Evolutionary conservation across 495 filamentous ascomycete species (phyloP).

Genomic region (Penicillium nucicola): DNA sequence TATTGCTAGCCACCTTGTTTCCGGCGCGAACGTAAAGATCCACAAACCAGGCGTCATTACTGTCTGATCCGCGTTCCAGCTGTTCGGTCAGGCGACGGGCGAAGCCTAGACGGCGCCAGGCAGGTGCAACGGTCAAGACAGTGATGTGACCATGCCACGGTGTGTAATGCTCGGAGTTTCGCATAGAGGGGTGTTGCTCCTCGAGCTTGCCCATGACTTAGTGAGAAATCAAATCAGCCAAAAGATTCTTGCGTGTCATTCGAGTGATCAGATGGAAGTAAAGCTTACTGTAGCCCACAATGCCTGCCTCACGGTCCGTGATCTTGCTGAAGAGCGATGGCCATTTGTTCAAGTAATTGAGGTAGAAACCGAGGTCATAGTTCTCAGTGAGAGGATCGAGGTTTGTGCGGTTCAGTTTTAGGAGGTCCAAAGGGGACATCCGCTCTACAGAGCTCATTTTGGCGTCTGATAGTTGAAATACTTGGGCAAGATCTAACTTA

Average conservation of each 20-base stretch:
- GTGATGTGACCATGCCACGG: constrained; percentile 99
- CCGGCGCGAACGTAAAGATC: constrained; percentile 89
- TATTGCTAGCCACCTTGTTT: constrained; percentile 78
- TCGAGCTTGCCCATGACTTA: constrained; percentile 97
- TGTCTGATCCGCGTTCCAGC: constrained; percentile 76
- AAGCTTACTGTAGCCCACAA: constrained; percentile 84
- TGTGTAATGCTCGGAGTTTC: constrained; percentile 77
- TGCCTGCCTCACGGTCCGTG: constrained; percentile 73
- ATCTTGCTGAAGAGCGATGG: constrained; percentile 87
- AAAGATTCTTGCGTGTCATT: too few species aligned
- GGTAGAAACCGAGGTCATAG: constrained; percentile 91
- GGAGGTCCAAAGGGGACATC: constrained; percentile 69
- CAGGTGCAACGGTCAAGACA: constrained; percentile 86
- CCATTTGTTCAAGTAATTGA: constrained; percentile 93
- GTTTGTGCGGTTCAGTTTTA: constrained; percentile 79
- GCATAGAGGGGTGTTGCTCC: constrained; percentile 69
- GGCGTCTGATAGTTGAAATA: not conserved
- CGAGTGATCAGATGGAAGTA: not conserved
- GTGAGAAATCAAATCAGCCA: constrained; percentile 1
- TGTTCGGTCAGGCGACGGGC: constrained; percentile 74
- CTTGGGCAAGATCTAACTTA: not conserved
- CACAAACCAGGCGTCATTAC: constrained; percentile 86
- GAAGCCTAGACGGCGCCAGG: constrained; percentile 79
- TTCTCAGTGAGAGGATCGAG: constrained; percentile 95
- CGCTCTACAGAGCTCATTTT: constrained; percentile 67